Evolutionary conservation across 345 rosid species (phyloP), one percentile per base, ranked within the genome.

Genomic region (Hypericum perforatum): DNA sequence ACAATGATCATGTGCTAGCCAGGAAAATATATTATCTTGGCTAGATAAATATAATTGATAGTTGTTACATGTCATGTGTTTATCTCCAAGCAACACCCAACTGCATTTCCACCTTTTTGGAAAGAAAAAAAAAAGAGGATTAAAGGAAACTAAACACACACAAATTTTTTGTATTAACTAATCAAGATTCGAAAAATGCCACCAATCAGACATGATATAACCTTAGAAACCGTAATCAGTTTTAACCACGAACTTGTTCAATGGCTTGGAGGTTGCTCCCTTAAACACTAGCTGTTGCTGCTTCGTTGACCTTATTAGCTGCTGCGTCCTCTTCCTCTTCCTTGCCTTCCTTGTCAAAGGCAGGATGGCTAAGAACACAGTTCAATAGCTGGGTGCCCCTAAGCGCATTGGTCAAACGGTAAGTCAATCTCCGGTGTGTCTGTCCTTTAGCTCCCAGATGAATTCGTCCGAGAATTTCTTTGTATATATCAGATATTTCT

Each of bases 361-460:
- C 95, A 0, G 94, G 95, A 68, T 92, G 98, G 51, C 54, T 85
- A 7, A 92, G 69, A 56, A 92, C 72, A 57, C 77, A 37, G 52
- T 43, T 78, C n/a, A 92, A 69, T 64, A 92, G 61, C 70, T 69
- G 96, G 3, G 82, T 85, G 8, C 98, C 98, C 60, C 98, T 73
- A 7, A 92, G 72, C 2, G 98, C 96, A 65, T 92, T 92, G 0
- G 98, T 92, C 46, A 92, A 92, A 68, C 9, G 98, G 98, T 74
- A 92, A 57, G 48, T 92, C 96, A 3, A 95, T 96, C 22, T 74
- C 67, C 4, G 98, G 94, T 7, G 84, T 87, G 51, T 82, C 84
- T 29, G n/a, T 78, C 81, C 6, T 63, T 61, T 1, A 85, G 77
- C 63, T 92, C 98, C 98, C 98, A 92, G 5, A 49, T 38, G 52